These are phyloP conservation scores for Thermomucor indicae-seudaticae DNA, from an alignment of 371 early-diverging fungal species.

Conservation along the genomic window DNA sequence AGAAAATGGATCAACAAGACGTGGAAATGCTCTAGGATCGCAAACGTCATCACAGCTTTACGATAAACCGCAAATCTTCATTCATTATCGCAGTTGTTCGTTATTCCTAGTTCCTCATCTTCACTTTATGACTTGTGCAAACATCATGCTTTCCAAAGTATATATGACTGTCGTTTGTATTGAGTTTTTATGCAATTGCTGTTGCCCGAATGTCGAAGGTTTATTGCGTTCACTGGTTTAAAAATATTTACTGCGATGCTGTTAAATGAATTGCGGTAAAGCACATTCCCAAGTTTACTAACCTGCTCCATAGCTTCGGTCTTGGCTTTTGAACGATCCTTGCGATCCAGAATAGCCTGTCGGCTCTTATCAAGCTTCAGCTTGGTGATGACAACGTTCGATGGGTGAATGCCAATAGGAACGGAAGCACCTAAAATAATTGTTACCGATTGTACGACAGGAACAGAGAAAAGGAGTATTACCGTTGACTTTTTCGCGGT, in stretches of 20 bases:
- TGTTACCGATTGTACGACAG: background rate
- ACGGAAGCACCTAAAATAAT: constrained; percentile 63
- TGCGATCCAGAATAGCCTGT: constrained; percentile 79
- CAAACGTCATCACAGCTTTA: background rate
- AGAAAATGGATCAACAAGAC: constrained; percentile 25
- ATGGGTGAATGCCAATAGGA: constrained; percentile 94
- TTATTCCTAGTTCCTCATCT: too few relatives aligned
- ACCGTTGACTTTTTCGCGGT: constrained; percentile 94
- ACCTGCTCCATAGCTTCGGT: constrained; percentile 41
- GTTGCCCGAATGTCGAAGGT: too few relatives aligned
- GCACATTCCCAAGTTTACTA: constrained; percentile 2
- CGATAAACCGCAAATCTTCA: background rate
- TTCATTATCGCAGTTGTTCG: too few relatives aligned
- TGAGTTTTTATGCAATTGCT: too few relatives aligned
- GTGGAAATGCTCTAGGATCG: constrained; percentile 12
- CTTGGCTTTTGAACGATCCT: constrained; percentile 42
- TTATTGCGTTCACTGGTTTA: too few relatives aligned
- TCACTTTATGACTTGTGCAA: too few relatives aligned
- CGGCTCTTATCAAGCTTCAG: constrained; percentile 97
- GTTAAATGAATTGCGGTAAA: too few relatives aligned
- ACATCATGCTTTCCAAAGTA: too few relatives aligned
- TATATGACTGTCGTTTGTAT: too few relatives aligned
- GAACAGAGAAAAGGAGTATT: background rate
- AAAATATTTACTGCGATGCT: too few relatives aligned
- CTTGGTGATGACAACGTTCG: constrained; percentile 95